These are phyloP conservation scores for Lachancea quebecensis DNA, from an alignment of 805 yeast species.

Conservation along the genomic window DNA sequence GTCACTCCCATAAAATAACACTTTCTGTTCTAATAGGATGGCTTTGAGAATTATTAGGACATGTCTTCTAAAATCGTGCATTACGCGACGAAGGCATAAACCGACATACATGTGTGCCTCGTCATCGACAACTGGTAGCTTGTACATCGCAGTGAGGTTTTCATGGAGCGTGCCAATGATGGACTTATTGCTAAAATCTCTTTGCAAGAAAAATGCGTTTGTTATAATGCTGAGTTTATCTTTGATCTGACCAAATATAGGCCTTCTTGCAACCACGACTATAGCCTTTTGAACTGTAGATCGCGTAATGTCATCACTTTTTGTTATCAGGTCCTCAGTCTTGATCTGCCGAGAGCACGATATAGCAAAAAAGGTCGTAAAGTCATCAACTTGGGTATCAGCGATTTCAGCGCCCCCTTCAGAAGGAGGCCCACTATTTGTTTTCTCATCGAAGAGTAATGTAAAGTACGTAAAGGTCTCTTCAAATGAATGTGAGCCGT, in stretches of 20 bases:
- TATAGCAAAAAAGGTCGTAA: constrained; percentile 84
- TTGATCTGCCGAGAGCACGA: constrained; percentile 84
- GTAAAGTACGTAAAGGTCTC: constrained; percentile 92
- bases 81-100: constrained; percentile 57
- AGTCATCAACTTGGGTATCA: constrained; percentile 27
- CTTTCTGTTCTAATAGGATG: constrained; percentile 62
- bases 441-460: constrained; percentile 57
- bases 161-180: constrained; percentile 65
- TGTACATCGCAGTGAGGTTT: constrained; percentile 46
- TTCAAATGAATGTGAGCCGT: constrained; percentile 89
- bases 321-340: constrained; percentile 48
- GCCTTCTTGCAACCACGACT: constrained; percentile 78
- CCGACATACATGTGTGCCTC: constrained; percentile 69
- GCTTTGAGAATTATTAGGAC: constrained; percentile 68
- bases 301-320: constrained; percentile 63
- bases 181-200: constrained; percentile 61
- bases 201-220: constrained; percentile 75
- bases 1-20: constrained; percentile 72
- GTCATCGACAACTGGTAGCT: constrained; percentile 26
- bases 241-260: constrained; percentile 79
- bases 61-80: constrained; percentile 51
- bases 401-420: constrained; percentile 39
- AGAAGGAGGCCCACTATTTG: constrained; percentile 27
- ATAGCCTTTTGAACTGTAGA: constrained; percentile 88
- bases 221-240: constrained; percentile 90